Percentiles rank a stretch among this genome's conserved stretches.
Evolutionary conservation across 2,329 filamentous ascomycete genomes (phyloP).

Genomic region (Beauveria sp.): DNA sequence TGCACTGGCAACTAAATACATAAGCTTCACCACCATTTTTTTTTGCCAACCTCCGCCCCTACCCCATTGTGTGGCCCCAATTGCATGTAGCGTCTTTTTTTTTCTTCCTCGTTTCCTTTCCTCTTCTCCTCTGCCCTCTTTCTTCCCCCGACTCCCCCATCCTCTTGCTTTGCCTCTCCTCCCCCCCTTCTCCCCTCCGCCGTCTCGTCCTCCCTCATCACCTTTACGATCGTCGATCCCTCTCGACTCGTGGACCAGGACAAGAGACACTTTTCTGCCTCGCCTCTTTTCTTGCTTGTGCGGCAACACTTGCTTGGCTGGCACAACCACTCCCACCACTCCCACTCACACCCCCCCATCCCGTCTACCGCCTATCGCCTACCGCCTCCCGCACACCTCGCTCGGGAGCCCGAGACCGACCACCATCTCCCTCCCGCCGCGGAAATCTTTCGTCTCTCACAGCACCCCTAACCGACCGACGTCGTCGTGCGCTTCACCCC

Average conservation of each 20-base stretch:
- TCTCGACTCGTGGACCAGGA: not conserved
- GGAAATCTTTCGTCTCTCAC: not conserved
- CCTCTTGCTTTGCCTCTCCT: not conserved
- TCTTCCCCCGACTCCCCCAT: not conserved
- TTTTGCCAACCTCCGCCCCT: constrained; percentile 4
- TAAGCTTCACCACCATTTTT: not conserved
- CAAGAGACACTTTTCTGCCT: not conserved
- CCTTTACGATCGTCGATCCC: not conserved
- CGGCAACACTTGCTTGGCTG: not conserved
- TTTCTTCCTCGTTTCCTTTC: not conserved
- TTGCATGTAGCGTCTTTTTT: constrained; percentile 6
- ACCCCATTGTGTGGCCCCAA: constrained; percentile 3
- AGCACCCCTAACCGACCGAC: not conserved
- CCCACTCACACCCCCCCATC: not conserved
- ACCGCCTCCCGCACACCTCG: not conserved
- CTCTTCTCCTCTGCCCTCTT: not conserved
- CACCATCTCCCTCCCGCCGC: not conserved
- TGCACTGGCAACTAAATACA: too few relatives aligned
- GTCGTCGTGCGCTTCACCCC: not conserved
- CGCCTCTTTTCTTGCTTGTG: constrained; percentile 3
- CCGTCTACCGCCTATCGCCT: not conserved
- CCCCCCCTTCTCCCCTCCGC: not conserved
- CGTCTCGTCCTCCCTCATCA: not conserved
- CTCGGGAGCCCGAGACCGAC: constrained; percentile 1
- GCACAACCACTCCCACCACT: not conserved